Evolutionary conservation across 2,329 filamentous ascomycete genomes (phyloP), one percentile per base, ranked within the genome.

Genomic region (Drechslera avenae): DNA sequence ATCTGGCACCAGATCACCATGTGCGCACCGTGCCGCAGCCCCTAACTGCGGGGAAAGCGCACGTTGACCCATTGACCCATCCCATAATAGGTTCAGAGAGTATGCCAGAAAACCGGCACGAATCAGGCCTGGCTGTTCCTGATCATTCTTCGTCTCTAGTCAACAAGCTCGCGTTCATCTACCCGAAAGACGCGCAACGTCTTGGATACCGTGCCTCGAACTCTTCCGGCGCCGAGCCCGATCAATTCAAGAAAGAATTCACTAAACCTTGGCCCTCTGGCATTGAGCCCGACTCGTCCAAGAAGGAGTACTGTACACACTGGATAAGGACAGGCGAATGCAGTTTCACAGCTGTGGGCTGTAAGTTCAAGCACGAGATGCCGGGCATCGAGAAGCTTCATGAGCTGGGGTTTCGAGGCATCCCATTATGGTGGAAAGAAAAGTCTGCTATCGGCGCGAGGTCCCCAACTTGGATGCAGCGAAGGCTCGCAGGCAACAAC

Each of bases 321-420:
- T 97, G 91, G 91, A 87, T 96, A 46, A 86, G 90, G 62, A 87
- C 89, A 51, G 91, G 91, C 16, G 85, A 89, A 35, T 97, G 92
- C 70, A 88, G 88, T 55, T 97, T 90, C 71, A 86, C 83, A 3
- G 90, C 95, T 70, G 87, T 92, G 66, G 91, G 92, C 0, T 96
- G 92, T 76, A 85, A 87, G 59, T 96, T 86, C 78, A 93, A 91
- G 76, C 92, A 96, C 71, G 89, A 94, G 70, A 96, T 96, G 88
- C 92, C 92, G 0, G 85, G 91, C 57, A 79, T 79, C 42, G 76
- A 79, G 0, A 89, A 85, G 1, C 83, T 95, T 61, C 76, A 83
- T 35, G 78, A 81, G 5, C 79, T 96, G 2, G 92, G 92, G 0
- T 81, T 96, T 42, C 73, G 74, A 2, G 33, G 56, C 7, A 73